phyloP scores from a whole-genome alignment of 352 stramenopile species.

The Elongisporangium undulatum region DNA sequence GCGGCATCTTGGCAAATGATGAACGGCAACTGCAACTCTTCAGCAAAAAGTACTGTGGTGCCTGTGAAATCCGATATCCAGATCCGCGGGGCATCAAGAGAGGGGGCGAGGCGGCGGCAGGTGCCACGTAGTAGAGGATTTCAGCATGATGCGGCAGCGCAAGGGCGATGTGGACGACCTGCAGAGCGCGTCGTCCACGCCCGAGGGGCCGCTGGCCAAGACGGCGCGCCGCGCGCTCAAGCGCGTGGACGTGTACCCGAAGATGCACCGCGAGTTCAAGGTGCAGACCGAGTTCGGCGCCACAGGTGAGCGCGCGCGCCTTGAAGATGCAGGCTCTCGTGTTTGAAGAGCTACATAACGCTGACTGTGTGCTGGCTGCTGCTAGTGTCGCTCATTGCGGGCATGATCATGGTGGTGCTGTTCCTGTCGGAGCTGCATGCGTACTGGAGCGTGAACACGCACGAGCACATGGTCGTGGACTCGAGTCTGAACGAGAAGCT shows the following conservation, averaged over 20 bases:
- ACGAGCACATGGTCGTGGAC: constrained; percentile 96
- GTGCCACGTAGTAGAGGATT: constrained; percentile 7
- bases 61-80: neutral
- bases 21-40: constrained; percentile 4
- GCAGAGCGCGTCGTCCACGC: constrained; percentile 14
- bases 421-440: constrained; percentile 85
- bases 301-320: constrained; percentile 23
- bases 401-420: constrained; percentile 87
- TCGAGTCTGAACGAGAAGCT: constrained; percentile 93
- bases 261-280: constrained; percentile 95
- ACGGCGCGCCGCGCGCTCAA: constrained; percentile 64
- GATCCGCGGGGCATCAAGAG: neutral
- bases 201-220: constrained; percentile 32
- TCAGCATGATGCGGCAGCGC: constrained; percentile 49
- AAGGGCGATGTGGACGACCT: constrained; percentile 64
- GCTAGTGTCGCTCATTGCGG: constrained; percentile 82
- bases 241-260: constrained; percentile 92
- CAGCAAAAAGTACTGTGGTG: neutral
- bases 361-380: neutral
- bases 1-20: neutral
- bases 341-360: neutral
- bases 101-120: constrained; percentile 8
- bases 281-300: constrained; percentile 93
- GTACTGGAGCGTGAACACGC: constrained; percentile 76
- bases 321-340: neutral